phyloP scores from a whole-genome alignment of 345 rosid species.

The Carallia pectinifolia region DNA sequence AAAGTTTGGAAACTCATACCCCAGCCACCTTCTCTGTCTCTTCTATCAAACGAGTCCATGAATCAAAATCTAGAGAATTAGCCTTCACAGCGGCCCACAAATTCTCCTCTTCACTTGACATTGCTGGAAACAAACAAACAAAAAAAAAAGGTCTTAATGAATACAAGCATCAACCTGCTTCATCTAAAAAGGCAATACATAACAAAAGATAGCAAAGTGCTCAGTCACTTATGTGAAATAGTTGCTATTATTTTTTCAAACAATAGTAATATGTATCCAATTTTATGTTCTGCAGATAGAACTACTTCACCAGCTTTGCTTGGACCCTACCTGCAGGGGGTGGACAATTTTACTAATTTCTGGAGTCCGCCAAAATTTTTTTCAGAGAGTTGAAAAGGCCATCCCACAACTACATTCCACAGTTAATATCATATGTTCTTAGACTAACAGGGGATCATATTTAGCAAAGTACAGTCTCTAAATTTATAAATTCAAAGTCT shows the following conservation, averaged over 20 bases:
- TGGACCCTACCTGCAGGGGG: no score
- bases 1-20: conserved; percentile 41
- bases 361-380: not conserved
- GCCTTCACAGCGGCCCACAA: conserved; percentile 83
- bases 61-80: conserved; percentile 79
- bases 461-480: not conserved
- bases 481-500: not conserved
- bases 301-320: not conserved
- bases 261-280: not conserved
- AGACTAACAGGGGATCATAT: not conserved
- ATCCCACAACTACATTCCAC: not conserved
- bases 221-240: not conserved
- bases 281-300: not conserved
- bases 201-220: not conserved
- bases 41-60: conserved; percentile 86
- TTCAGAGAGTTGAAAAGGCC: not conserved
- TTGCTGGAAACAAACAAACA: conserved; percentile 37
- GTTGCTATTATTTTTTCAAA: not conserved
- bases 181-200: no score
- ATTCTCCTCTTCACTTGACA: conserved; percentile 82
- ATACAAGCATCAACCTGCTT: not conserved
- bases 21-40: conserved; percentile 87
- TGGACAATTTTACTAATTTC: no score
- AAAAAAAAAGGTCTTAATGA: not conserved
- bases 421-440: not conserved